These are phyloP conservation scores for Calycina herbarum DNA, from an alignment of 2,329 filamentous ascomycete species.

Conservation along the genomic window DNA sequence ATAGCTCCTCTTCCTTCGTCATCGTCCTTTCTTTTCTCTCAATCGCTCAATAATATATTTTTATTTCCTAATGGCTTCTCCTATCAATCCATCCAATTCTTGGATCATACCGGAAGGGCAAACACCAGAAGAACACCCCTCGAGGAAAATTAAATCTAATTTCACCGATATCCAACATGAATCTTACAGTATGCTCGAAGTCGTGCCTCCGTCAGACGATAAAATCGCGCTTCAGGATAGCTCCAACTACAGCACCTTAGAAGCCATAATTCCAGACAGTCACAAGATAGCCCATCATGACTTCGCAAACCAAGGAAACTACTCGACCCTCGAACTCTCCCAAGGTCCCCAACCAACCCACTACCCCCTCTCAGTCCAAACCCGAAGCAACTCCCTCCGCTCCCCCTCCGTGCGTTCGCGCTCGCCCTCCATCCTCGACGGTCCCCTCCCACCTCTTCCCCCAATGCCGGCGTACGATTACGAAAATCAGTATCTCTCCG, in stretches of 20 bases:
- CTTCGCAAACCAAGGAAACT: not conserved
- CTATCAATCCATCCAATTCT: not conserved
- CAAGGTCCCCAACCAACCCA: not conserved
- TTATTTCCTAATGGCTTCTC: not conserved
- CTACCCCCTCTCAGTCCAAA: not conserved
- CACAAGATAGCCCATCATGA: constrained; percentile 5
- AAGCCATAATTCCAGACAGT: constrained; percentile 6
- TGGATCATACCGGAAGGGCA: not conserved
- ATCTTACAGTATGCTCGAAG: constrained; percentile 11
- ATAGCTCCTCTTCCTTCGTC: not conserved
- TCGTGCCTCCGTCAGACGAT: constrained; percentile 8
- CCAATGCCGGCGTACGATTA: not conserved
- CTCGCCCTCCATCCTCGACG: constrained; percentile 5
- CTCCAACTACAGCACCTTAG: constrained; percentile 12
- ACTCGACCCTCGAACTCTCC: constrained; percentile 10
- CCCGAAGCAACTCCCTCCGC: constrained; percentile 2
- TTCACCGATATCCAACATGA: not conserved
- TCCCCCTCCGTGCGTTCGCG: not conserved
- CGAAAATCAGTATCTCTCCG: constrained; percentile 2
- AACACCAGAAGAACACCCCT: not conserved
- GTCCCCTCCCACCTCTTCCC: constrained; percentile 8
- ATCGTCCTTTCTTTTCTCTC: not conserved
- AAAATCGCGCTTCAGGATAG: constrained; percentile 11
- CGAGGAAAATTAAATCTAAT: not conserved
- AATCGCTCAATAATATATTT: not conserved